Evolutionary conservation across 2,329 filamentous ascomycete species (phyloP).

Genomic region (Celoporthe dispersa): DNA sequence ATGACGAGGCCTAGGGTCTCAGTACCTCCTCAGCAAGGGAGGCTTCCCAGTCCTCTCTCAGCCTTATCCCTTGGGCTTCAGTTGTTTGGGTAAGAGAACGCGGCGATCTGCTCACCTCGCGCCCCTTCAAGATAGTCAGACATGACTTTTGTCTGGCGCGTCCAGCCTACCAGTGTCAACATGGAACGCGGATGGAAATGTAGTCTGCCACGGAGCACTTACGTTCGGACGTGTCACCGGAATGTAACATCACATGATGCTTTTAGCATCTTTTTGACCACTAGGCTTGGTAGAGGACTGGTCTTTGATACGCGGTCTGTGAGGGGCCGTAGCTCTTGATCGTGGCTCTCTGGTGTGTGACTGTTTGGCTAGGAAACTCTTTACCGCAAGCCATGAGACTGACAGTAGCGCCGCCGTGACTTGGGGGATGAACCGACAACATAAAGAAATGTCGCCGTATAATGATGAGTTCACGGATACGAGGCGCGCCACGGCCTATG

Average conservation of each 20-base stretch:
- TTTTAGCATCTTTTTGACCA: not conserved
- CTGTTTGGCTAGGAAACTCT: not conserved
- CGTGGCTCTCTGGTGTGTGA: not conserved
- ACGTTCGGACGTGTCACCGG: not conserved
- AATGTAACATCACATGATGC: not conserved
- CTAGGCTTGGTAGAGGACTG: not conserved
- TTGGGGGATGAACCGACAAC: not conserved
- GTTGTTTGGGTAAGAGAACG: not conserved
- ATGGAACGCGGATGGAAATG: not conserved
- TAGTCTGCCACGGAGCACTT: not conserved
- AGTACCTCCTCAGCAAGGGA: slow-evolving; percentile 2
- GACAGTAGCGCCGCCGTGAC: not conserved
- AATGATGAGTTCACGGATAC: not conserved
- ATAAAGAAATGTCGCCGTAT: not conserved
- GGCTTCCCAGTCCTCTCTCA: not conserved
- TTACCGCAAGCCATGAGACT: not conserved
- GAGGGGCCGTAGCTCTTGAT: not conserved
- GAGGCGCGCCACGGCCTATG: no score
- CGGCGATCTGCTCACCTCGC: not conserved
- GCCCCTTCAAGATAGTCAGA: not conserved
- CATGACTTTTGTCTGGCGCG: not conserved
- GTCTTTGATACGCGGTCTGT: not conserved
- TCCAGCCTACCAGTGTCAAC: no score
- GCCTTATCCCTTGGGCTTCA: not conserved
- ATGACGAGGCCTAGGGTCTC: slow-evolving; percentile 11